Conservation (phyloP, 177 flowering plant genomes). For the Tripterygium wilfordii region DNA sequence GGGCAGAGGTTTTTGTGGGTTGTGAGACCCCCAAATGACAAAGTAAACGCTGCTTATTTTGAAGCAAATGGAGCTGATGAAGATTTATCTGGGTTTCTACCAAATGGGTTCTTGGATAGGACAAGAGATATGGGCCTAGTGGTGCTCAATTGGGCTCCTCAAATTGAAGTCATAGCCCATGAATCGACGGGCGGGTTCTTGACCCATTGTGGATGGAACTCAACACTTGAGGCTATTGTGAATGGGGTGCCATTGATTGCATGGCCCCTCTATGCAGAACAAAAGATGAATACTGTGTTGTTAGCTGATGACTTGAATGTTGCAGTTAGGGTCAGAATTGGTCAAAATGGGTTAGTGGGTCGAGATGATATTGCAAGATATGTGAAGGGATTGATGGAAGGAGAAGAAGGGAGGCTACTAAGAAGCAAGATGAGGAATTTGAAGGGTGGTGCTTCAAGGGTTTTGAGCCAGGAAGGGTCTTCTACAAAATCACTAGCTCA, state of each 20-base stretch:
- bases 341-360: constrained; percentile 23
- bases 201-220: constrained; percentile 61
- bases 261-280: constrained; percentile 62
- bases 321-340: constrained; percentile 24
- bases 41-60: constrained; percentile 27
- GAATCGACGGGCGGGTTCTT: constrained; percentile 50
- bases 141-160: constrained; percentile 52
- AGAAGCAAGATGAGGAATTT: constrained; percentile 28
- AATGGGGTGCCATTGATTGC: constrained; percentile 44
- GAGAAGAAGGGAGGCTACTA: constrained; percentile 38
- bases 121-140: constrained; percentile 32
- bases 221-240: constrained; percentile 37
- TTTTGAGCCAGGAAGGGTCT: constrained; percentile 22
- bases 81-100: constrained; percentile 27
- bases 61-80: constrained; percentile 4
- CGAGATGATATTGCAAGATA: constrained; percentile 29
- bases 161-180: constrained; percentile 39
- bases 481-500: constrained; percentile 25
- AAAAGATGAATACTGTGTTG: constrained; percentile 37
- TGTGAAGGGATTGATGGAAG: constrained; percentile 33
- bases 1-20: constrained; percentile 53
- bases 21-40: constrained; percentile 31
- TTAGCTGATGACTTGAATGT: constrained; percentile 28
- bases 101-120: constrained; percentile 36
- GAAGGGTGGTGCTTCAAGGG: constrained; percentile 26